Base-by-base conservation (phyloP, 768 basidiomycete species). In the Mycena belliarum region DNA sequence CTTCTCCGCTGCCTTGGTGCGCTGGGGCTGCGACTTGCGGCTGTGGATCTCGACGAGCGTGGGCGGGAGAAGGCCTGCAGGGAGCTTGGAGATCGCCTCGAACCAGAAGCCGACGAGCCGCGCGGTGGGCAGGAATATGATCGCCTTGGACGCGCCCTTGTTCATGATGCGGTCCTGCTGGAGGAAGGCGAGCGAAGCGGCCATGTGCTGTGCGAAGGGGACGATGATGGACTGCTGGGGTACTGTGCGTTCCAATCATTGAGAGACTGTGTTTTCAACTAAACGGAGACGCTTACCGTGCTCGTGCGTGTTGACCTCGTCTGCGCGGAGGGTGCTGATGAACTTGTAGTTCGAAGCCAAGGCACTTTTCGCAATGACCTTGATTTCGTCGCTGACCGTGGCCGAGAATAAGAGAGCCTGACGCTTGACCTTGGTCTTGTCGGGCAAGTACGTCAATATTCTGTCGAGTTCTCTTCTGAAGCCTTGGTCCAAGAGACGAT, bases 351-450 rank as follows among this genome's bases (percentile, higher is more conserved):
- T 69, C 6, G 65, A 52, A 12, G 64, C 64, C 40, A 72, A 56
- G 1, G 68, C 64, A 12, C 42, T 38, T 24, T 64, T 60, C 23
- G 65, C 64, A 1, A 83, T 79, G 69, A 80, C 68, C 52, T 79
- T 79, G 24, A 91, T 85, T 42, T 87, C 86, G n/a, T 81, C 72
- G 52, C 87, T 85, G 73, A 91, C 80, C 0, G 89, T 91, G 1
- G 89, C 89, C 4, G 87, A 88, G 67, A 88, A 91, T 73, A 82
- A 72, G 78, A 90, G 59, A 69, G 86, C 75, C 74, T 84, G 89
- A 57, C 88, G 79, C 5, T 80, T 83, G 11, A 84, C 77, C 57
- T 79, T 75, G 47, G 75, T 77, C 42, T 71, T 70, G 29, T 74
- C 61, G 2, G 80, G 80, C 33, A 82, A 66, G 55, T 66, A 69